phyloP scores from a whole-genome alignment of 2,329 filamentous ascomycete genomes.

The Aureobasidium musti region DNA sequence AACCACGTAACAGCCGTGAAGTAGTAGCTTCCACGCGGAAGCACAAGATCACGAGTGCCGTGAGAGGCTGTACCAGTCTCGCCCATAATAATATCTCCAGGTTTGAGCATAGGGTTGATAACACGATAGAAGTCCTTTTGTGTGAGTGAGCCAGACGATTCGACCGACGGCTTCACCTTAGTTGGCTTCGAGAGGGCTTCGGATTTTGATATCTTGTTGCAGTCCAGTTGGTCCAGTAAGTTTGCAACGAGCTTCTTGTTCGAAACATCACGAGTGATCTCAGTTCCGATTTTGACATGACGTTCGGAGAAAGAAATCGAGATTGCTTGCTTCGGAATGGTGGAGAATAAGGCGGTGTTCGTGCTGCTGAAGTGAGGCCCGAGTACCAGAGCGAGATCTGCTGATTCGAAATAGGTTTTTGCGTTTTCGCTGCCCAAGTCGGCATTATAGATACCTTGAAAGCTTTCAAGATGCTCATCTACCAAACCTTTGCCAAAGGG shows the following conservation, averaged over 20 bases:
- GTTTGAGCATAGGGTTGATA: conserved; percentile 70
- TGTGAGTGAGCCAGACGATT: conserved; percentile 48
- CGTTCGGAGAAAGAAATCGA: conserved; percentile 54
- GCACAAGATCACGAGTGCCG: conserved; percentile 81
- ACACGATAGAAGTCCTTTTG: conserved; percentile 80
- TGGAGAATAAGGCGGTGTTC: conserved; percentile 40
- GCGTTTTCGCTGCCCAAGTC: conserved; percentile 32
- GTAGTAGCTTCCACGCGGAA: conserved; percentile 71
- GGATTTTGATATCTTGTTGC: conserved; percentile 60
- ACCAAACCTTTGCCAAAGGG: conserved; percentile 56
- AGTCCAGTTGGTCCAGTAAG: conserved; percentile 33
- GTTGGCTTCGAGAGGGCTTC: conserved; percentile 45
- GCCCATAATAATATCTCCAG: conserved; percentile 76
- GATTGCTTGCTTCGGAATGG: conserved; percentile 33
- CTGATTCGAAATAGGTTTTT: conserved; percentile 33
- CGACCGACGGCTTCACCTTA: conserved; percentile 28
- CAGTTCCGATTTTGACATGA: conserved; percentile 57
- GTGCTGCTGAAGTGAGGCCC: conserved; percentile 34
- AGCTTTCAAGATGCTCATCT: conserved; percentile 50
- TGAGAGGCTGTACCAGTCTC: conserved; percentile 89
- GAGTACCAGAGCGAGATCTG: conserved; percentile 34
- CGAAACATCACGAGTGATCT: conserved; percentile 71
- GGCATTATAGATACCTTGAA: conserved; percentile 46
- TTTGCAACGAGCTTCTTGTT: conserved; percentile 43
- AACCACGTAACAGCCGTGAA: conserved; percentile 78